Conservation (phyloP, 2,329 filamentous ascomycete species). For the Paracoccidioides lutzii region DNA sequence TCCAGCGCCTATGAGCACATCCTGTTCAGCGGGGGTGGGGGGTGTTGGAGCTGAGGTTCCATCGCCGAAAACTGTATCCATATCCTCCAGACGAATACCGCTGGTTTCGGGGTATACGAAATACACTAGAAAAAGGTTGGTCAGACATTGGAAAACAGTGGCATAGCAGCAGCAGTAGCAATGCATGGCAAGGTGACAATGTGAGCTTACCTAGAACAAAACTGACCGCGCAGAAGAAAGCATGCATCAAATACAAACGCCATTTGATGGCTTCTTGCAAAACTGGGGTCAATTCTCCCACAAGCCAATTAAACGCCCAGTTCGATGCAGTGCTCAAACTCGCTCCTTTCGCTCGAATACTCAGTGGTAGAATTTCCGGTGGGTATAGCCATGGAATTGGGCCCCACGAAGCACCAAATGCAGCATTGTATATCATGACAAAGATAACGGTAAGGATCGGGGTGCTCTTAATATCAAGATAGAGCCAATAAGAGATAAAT, state of each 20-base stretch:
- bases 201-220: slow-evolving; percentile 77
- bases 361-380: slow-evolving; percentile 93
- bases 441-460: slow-evolving; percentile 79
- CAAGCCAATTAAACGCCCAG: slow-evolving; percentile 97
- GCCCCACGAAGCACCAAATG: slow-evolving; percentile 95
- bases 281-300: slow-evolving; percentile 88
- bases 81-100: slow-evolving; percentile 88
- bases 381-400: slow-evolving; percentile 97
- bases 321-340: slow-evolving; percentile 93
- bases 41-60: slow-evolving; percentile 76
- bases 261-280: slow-evolving; percentile 85
- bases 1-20: slow-evolving; percentile 62
- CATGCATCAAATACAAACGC: slow-evolving; percentile 88
- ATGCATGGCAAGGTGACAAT: neutral
- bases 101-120: slow-evolving; percentile 97
- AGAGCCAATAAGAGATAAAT: slow-evolving; percentile 88
- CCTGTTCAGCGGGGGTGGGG: slow-evolving; percentile 61
- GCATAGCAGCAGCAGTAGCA: neutral
- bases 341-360: slow-evolving; percentile 92
- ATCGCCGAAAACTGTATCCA: slow-evolving; percentile 90
- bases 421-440: slow-evolving; percentile 97
- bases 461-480: slow-evolving; percentile 65
- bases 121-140: slow-evolving; percentile 51
- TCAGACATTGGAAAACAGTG: slow-evolving; percentile 1
- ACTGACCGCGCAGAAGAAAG: slow-evolving; percentile 90